Conservation (phyloP, 495 filamentous ascomycete genomes). For the Xylaria grammica region DNA sequence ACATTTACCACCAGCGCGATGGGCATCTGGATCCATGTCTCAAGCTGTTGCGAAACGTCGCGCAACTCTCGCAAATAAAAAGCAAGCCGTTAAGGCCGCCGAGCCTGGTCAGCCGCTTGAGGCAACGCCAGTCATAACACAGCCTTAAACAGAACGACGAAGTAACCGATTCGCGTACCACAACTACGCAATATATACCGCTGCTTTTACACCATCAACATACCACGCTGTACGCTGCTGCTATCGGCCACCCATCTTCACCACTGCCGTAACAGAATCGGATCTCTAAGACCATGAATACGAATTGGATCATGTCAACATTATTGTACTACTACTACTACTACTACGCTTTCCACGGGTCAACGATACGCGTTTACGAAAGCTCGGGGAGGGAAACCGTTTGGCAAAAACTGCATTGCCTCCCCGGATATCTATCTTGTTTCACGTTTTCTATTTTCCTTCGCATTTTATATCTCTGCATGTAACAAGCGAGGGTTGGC, state of each 20-base stretch:
- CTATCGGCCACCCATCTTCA: neutral
- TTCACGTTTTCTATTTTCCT: neutral
- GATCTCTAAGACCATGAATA: slow-evolving; percentile 10
- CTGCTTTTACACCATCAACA: neutral
- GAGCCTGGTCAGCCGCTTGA: slow-evolving; percentile 16
- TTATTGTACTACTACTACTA: slow-evolving; percentile 5
- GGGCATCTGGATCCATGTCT: slow-evolving; percentile 56
- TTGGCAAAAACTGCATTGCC: neutral
- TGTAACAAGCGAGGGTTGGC: slow-evolving; percentile 18
- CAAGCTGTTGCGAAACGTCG: slow-evolving; percentile 55
- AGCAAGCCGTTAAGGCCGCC: slow-evolving; percentile 30
- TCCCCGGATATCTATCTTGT: neutral
- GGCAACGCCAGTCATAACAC: slow-evolving; percentile 5
- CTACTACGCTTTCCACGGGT: neutral
- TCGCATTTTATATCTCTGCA: neutral
- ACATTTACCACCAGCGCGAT: slow-evolving; percentile 45
- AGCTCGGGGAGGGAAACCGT: neutral
- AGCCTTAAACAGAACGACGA: neutral
- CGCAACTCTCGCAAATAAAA: slow-evolving; percentile 55
- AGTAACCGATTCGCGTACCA: neutral
- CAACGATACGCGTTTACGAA: neutral
- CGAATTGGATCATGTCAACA: slow-evolving; percentile 13
- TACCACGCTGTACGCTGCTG: neutral
- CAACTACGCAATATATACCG: neutral
- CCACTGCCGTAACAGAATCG: neutral